Evolutionary conservation across 2,329 filamentous ascomycete species (phyloP).

Genomic region (Fusarium citri): DNA sequence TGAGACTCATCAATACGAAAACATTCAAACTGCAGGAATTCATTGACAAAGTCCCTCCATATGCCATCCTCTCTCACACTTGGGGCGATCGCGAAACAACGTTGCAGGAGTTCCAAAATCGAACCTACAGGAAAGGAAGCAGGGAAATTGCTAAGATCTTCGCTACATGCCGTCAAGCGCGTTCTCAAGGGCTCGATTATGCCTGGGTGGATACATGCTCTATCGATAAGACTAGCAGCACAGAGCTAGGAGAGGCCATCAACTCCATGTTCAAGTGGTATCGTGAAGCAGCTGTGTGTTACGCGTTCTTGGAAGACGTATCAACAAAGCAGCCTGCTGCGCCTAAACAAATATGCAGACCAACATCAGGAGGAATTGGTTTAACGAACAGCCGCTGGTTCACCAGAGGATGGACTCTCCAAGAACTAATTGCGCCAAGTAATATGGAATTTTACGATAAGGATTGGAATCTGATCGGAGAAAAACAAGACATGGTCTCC

Average conservation of each 20-base stretch:
- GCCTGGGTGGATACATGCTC: constrained; percentile 46
- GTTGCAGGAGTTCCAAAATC: constrained; percentile 9
- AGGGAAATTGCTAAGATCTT: background rate
- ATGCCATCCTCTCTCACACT: constrained; percentile 45
- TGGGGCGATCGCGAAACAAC: constrained; percentile 27
- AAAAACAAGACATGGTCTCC: constrained; percentile 35
- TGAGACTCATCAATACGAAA: background rate
- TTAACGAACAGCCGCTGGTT: constrained; percentile 30
- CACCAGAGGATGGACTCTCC: constrained; percentile 42
- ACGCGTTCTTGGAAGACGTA: constrained; percentile 41
- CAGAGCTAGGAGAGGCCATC: constrained; percentile 43
- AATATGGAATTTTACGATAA: constrained; percentile 42
- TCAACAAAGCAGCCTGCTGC: background rate
- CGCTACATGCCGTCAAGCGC: background rate
- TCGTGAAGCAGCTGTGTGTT: constrained; percentile 35
- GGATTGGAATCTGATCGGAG: constrained; percentile 39
- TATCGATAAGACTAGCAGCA: constrained; percentile 44
- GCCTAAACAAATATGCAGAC: background rate
- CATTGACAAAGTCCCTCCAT: background rate
- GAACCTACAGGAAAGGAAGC: background rate
- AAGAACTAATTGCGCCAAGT: constrained; percentile 42
- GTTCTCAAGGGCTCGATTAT: constrained; percentile 4
- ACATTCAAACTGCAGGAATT: background rate
- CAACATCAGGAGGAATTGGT: background rate
- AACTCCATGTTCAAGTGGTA: constrained; percentile 47